Evolutionary conservation across 371 early-diverging fungal species (phyloP).

Genomic region (Phascolomyces articulosus): DNA sequence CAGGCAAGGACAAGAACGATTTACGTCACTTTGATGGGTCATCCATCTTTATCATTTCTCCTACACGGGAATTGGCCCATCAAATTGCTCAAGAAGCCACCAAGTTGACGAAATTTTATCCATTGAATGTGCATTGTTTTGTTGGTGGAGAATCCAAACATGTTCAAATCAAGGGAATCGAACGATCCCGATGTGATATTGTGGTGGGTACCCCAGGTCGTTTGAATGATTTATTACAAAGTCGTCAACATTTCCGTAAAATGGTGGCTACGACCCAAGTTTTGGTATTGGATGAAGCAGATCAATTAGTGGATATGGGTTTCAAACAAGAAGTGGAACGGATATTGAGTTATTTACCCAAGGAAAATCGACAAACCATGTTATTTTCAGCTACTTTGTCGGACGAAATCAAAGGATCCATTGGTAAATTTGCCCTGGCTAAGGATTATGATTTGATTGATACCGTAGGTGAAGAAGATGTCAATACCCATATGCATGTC

Average conservation of each 20-base stretch:
- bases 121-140: conserved; percentile 75
- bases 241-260: conserved; percentile 57
- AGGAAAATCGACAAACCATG: conserved; percentile 87
- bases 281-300: conserved; percentile 98
- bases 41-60: conserved; percentile 88
- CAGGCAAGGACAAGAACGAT: conserved; percentile 22
- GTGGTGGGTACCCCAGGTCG: conserved; percentile 97
- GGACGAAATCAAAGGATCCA: conserved; percentile 66
- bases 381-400: conserved; percentile 99
- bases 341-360: conserved; percentile 81
- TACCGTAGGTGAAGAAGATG: conserved; percentile 85
- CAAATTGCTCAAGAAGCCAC: conserved; percentile 92
- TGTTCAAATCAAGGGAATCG: conserved; percentile 63
- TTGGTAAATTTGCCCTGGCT: conserved; percentile 76
- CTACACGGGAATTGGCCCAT: conserved; percentile 96
- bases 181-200: conserved; percentile 76
- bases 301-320: conserved; percentile 97
- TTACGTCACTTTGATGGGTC: conserved; percentile 56
- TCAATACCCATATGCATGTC: conserved; percentile 73
- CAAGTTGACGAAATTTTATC: conserved; percentile 63
- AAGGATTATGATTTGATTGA: conserved; percentile 78
- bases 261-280: conserved; percentile 66
- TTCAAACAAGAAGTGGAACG: conserved; percentile 92
- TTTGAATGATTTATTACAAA: conserved; percentile 82
- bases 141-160: conserved; percentile 90